These are phyloP conservation scores for Meredithiella fracta DNA, from an alignment of 2,329 filamentous ascomycete species.

Conservation along the genomic window DNA sequence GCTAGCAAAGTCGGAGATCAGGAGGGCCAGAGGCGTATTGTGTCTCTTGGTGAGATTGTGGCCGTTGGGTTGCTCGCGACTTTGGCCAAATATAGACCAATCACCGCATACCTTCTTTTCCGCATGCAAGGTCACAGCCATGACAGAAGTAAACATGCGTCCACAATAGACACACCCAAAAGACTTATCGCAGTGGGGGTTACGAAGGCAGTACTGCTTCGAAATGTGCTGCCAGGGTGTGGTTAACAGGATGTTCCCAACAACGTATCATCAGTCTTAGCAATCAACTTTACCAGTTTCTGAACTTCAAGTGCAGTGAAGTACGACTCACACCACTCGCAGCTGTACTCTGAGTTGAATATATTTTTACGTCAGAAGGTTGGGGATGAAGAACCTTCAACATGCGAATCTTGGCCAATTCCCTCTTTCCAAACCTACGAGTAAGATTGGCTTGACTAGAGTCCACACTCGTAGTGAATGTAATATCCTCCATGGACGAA, in stretches of 20 bases:
- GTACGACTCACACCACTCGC: too few relatives aligned
- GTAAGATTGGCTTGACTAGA: too few relatives aligned
- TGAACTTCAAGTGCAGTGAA: too few relatives aligned
- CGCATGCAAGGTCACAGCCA: slow-evolving; percentile 30
- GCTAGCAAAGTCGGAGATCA: neutral
- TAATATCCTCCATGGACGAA: too few relatives aligned
- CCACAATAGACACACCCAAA: slow-evolving; percentile 27
- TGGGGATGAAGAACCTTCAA: too few relatives aligned
- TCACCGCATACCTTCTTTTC: slow-evolving; percentile 31
- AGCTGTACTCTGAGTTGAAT: too few relatives aligned
- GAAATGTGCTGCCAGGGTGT: slow-evolving; percentile 21
- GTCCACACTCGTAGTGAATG: too few relatives aligned
- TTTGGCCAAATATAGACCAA: slow-evolving; percentile 17
- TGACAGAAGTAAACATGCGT: slow-evolving; percentile 24
- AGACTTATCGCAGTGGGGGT: slow-evolving; percentile 12
- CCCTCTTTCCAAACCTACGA: too few relatives aligned
- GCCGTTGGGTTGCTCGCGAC: neutral
- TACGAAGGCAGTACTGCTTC: slow-evolving; percentile 22
- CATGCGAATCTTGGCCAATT: too few relatives aligned
- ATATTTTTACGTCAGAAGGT: slow-evolving; percentile 12
- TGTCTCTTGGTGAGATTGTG: neutral
- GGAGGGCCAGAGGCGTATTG: neutral
- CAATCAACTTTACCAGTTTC: too few relatives aligned
- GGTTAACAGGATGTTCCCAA: neutral
- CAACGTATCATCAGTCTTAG: neutral